phyloP scores from a whole-genome alignment of 371 early-diverging fungal genomes.

The Parasitella parasitica region DNA sequence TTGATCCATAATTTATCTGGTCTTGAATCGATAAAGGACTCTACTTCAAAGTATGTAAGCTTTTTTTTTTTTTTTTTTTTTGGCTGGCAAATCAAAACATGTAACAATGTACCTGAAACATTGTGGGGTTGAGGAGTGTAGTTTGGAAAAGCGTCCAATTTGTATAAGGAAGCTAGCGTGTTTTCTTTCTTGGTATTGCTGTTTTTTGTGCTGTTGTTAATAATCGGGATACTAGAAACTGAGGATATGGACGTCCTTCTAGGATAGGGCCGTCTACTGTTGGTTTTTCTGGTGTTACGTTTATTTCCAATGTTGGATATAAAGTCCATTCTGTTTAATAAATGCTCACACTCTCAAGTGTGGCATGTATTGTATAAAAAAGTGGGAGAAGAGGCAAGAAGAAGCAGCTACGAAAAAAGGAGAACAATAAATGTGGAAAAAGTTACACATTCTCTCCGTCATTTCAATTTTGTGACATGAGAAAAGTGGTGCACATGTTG shows the following conservation, averaged over 20 bases:
- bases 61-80: neutral
- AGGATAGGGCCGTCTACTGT: conserved; percentile 15
- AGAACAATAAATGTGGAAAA: conserved; percentile 7
- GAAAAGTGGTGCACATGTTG: neutral
- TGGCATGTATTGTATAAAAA: conserved; percentile 3
- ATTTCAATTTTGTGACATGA: conserved; percentile 10
- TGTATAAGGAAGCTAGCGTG: conserved; percentile 5
- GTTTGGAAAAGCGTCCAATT: conserved; percentile 8
- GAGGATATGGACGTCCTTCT: conserved; percentile 27
- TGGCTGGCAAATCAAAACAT: neutral
- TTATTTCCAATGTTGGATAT: conserved; percentile 28
- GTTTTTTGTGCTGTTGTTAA: neutral
- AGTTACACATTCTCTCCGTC: conserved; percentile 7
- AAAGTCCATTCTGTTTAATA: conserved; percentile 20
- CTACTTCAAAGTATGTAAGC: neutral
- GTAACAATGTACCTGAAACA: conserved; percentile 1
- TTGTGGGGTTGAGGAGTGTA: conserved; percentile 10
- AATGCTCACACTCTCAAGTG: conserved; percentile 6
- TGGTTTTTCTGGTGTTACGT: conserved; percentile 21
- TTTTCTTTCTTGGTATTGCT: conserved; percentile 8
- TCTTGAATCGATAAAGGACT: neutral
- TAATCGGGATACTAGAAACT: conserved; percentile 1
- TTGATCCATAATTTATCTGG: conserved; percentile 12
- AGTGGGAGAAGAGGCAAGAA: neutral
- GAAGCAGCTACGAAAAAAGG: neutral